Percentiles rank a stretch among this genome's conserved stretches.
Evolutionary conservation across 768 basidiomycete genomes (phyloP).

Genomic region (Rhizopogon vesiculosus): DNA sequence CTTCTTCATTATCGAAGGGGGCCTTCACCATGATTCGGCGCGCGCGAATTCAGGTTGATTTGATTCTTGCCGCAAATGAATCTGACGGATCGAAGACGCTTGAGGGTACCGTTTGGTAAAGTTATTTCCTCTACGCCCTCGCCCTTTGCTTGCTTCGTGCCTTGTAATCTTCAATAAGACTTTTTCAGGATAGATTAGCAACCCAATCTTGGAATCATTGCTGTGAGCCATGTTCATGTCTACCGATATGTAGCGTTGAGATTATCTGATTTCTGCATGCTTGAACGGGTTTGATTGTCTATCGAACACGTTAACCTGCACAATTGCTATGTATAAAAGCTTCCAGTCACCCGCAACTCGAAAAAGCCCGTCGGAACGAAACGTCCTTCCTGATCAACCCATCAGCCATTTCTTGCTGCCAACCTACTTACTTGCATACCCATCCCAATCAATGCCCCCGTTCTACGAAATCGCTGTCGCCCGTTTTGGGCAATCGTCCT

Average conservation of each 20-base stretch:
- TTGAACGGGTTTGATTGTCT: conserved; percentile 7
- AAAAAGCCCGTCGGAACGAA: conserved; percentile 10
- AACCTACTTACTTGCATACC: not conserved
- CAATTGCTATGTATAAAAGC: conserved; percentile 1
- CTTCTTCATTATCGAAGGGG: not conserved
- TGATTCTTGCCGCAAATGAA: not conserved
- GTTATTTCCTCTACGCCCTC: conserved; percentile 5
- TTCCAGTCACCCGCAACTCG: conserved; percentile 10
- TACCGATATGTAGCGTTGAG: conserved; percentile 1
- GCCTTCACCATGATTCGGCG: not conserved
- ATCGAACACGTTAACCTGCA: conserved; percentile 13
- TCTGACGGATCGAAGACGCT: conserved; percentile 7
- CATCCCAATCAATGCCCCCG: conserved; percentile 21
- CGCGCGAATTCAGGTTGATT: not conserved
- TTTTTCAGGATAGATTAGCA: conserved; percentile 28
- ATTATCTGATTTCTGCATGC: conserved; percentile 4
- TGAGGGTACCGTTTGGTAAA: conserved; percentile 24
- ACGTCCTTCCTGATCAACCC: not conserved
- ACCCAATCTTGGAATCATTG: conserved; percentile 15
- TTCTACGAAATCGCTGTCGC: conserved; percentile 29
- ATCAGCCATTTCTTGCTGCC: not conserved
- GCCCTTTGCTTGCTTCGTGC: conserved; percentile 15
- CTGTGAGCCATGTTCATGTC: conserved; percentile 2
- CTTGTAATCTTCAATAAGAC: conserved; percentile 24
- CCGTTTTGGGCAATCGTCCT: conserved; percentile 18